phyloP scores from a whole-genome alignment of 352 stramenopile genomes.

The Phytophthora macrochlamydospora region DNA sequence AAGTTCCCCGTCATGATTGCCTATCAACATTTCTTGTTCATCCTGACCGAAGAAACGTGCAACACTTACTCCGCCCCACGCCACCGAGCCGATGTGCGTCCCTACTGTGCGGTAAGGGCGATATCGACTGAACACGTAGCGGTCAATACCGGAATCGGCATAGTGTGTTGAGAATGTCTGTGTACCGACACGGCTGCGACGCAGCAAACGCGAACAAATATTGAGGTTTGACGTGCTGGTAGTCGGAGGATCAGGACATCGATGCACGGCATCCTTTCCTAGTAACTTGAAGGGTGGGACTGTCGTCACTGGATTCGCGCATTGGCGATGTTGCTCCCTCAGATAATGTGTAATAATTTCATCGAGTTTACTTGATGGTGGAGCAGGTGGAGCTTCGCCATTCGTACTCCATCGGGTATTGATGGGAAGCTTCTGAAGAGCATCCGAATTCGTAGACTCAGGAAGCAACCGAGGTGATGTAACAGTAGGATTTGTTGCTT shows the following conservation, averaged over 20 bases:
- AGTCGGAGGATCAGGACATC: constrained; percentile 70
- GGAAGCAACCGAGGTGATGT: constrained; percentile 21
- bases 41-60: constrained; percentile 70
- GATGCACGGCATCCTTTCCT: constrained; percentile 57
- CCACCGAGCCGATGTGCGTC: constrained; percentile 45
- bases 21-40: constrained; percentile 73
- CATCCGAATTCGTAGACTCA: constrained; percentile 20
- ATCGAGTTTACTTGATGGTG: constrained; percentile 62
- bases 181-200: constrained; percentile 45
- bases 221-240: constrained; percentile 55
- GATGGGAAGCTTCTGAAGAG: constrained; percentile 40
- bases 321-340: constrained; percentile 89
- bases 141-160: constrained; percentile 69
- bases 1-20: constrained; percentile 76
- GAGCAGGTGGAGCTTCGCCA: constrained; percentile 7
- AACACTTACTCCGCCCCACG: constrained; percentile 65
- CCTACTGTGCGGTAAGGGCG: constrained; percentile 68
- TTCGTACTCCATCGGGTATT: constrained; percentile 39
- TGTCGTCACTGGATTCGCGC: constrained; percentile 84
- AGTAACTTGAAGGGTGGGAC: constrained; percentile 87
- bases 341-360: constrained; percentile 89
- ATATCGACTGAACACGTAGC: constrained; percentile 83
- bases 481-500: constrained; percentile 14
- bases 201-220: constrained; percentile 66
- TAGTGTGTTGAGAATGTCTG: constrained; percentile 59